Evolutionary conservation across 192 early-diverging fungal genomes (phyloP).

Genomic region (Diversispora eburnea): DNA sequence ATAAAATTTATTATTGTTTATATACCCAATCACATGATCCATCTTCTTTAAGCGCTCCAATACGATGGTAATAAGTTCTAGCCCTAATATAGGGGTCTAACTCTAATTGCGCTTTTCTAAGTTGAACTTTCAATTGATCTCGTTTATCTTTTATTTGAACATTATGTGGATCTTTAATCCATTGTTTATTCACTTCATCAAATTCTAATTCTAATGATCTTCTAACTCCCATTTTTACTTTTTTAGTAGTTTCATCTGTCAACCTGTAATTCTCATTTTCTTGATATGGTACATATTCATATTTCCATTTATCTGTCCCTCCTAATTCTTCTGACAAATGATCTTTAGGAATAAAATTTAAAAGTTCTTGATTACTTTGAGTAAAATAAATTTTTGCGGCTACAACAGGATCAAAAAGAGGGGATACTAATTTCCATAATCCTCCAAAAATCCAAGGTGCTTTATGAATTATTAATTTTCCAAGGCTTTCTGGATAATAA

Average conservation of each 20-base stretch:
- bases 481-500: constrained; percentile 90
- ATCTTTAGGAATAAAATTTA: constrained; percentile 56
- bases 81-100: constrained; percentile 47
- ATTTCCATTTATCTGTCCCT: constrained; percentile 55
- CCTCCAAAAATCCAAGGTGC: constrained; percentile 88
- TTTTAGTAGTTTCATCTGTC: constrained; percentile 41
- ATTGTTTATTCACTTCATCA: constrained; percentile 46
- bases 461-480: constrained; percentile 74
- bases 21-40: constrained; percentile 27
- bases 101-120: constrained; percentile 45
- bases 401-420: constrained; percentile 86
- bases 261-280: constrained; percentile 40
- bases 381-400: constrained; percentile 81
- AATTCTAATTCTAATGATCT: constrained; percentile 38
- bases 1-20: neutral
- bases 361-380: constrained; percentile 56
- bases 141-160: constrained; percentile 38
- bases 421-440: constrained; percentile 79
- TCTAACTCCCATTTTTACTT: constrained; percentile 36
- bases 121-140: constrained; percentile 35
- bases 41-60: constrained; percentile 35
- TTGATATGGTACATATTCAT: constrained; percentile 41
- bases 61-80: constrained; percentile 40
- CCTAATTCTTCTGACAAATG: constrained; percentile 58
- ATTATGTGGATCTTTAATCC: constrained; percentile 39